These are phyloP conservation scores for Rhizoclosmatium globosum DNA, from an alignment of 192 early-diverging fungal genomes.

Conservation along the genomic window DNA sequence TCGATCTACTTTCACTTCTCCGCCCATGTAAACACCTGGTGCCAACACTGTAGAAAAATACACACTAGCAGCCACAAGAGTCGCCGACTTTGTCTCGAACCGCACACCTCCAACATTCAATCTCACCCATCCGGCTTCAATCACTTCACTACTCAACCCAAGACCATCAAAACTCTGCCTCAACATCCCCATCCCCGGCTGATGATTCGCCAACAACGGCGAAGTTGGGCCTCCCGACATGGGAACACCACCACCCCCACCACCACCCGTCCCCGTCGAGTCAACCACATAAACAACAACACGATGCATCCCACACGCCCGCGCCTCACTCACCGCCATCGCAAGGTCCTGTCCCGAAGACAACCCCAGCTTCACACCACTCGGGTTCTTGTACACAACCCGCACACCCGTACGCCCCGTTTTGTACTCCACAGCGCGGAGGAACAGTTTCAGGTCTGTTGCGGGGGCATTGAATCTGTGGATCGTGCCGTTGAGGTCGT, in stretches of 20 bases:
- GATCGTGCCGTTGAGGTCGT: conserved; percentile 55
- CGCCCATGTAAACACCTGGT: not conserved
- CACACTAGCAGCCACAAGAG: not conserved
- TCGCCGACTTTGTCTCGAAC: conserved; percentile 15
- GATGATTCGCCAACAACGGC: too few relatives aligned
- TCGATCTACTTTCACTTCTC: conserved; percentile 31
- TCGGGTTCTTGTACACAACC: conserved; percentile 10
- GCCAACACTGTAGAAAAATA: not conserved
- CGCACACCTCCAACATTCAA: conserved; percentile 33
- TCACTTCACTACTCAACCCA: not conserved
- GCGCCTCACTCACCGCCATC: conserved; percentile 19
- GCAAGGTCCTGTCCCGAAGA: conserved; percentile 56
- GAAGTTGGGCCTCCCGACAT: not conserved
- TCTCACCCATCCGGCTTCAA: conserved; percentile 23
- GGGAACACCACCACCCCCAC: not conserved
- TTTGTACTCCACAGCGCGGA: conserved; percentile 18
- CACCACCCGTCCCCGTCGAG: not conserved
- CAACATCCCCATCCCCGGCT: not conserved
- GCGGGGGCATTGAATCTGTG: conserved; percentile 48
- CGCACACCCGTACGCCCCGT: conserved; percentile 13
- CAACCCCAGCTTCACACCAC: conserved; percentile 34
- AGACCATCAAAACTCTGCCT: not conserved
- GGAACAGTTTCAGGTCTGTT: not conserved
- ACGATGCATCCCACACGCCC: conserved; percentile 8
- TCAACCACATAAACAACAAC: conserved; percentile 25